Evolutionary conservation across 2,329 filamentous ascomycete genomes (phyloP).

Genomic region (Trichothecium sympodiale): DNA sequence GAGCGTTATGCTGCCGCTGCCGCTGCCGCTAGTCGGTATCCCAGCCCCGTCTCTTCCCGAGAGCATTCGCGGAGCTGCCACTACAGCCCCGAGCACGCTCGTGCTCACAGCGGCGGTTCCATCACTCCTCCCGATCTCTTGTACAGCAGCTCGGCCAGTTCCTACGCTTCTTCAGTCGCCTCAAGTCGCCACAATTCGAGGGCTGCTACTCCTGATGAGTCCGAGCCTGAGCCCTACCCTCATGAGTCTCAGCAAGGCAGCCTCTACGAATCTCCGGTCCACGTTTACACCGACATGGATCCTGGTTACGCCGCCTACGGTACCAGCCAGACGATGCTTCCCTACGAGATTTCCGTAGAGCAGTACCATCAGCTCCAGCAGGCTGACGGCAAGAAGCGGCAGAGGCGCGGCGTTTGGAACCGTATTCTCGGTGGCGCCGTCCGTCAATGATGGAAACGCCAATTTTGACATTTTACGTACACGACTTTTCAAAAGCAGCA

Average conservation of each 20-base stretch:
- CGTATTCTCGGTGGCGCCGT: conserved; percentile 39
- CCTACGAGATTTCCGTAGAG: conserved; percentile 44
- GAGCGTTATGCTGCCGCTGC: conserved; percentile 25
- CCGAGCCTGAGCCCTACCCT: conserved; percentile 32
- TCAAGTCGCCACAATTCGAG: conserved; percentile 37
- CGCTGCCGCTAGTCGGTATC: conserved; percentile 24
- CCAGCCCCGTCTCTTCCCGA: conserved; percentile 35
- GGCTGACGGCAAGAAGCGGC: conserved; percentile 39
- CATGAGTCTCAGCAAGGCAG: conserved; percentile 23
- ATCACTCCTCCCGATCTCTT: conserved; percentile 36
- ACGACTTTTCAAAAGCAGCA: background rate
- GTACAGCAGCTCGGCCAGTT: conserved; percentile 37
- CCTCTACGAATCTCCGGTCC: conserved; percentile 38
- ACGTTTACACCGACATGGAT: conserved; percentile 29
- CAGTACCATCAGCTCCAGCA: conserved; percentile 40
- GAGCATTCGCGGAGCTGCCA: conserved; percentile 30
- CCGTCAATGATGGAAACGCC: conserved; percentile 6
- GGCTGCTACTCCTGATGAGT: conserved; percentile 40
- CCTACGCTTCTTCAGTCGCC: conserved; percentile 35
- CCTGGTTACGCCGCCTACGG: conserved; percentile 2
- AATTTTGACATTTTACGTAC: background rate
- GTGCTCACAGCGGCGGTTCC: conserved; percentile 18
- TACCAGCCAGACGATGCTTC: conserved; percentile 27
- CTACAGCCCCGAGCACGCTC: conserved; percentile 27
- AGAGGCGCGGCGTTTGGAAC: conserved; percentile 39